Base-by-base conservation (phyloP, 805 yeast genomes). In the Metschnikowia kunwiensis region DNA sequence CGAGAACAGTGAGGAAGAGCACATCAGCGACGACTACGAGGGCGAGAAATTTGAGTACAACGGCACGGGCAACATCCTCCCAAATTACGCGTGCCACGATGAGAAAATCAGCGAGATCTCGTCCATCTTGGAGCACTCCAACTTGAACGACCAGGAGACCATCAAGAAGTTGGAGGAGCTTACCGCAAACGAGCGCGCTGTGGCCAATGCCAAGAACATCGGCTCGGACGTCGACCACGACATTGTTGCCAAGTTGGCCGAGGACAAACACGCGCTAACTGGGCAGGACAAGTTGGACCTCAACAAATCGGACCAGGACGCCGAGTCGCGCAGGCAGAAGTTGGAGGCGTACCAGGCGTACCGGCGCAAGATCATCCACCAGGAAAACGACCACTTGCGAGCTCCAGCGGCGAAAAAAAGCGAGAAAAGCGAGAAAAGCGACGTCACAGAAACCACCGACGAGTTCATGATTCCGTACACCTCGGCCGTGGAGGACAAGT, bases 401-500 rank as follows among this genome's bases (percentile, higher is more conserved):
- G 17, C 30, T 17, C 35, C 27, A 11, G 31, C 32, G 12, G 12
- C 35, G 7, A 12, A 30, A 18, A 8, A 7, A 12, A 18, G 33
- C 6, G 35, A 29, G 23, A 34, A 23, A 20, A 34, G 17, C 29
- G 21, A 22, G 26, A 36, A 34, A 23, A 27, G 34, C 11, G 25
- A 18, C 6, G 12, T 34, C 14, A 32, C 43, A 5, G 40, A 34
- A 20, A 47, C 38, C 7, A 27, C 33, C 17, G 51, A 47, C 1
- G 43, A 40, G 7, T 68, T 68, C 36, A 57, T 68, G 64, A 59
- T 78, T n/a, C 86, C 86, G 1, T 81, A 81, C 54, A 80, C 87
- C 2, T 71, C 80, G 7, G 86, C 80, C 24, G 69, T 68, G 15
- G 87, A 80, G 55, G 84, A 80, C 52, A 75, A 73, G 46, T 63